Conservation (phyloP, 441 rosid genomes). For the Daphne laureola region DNA sequence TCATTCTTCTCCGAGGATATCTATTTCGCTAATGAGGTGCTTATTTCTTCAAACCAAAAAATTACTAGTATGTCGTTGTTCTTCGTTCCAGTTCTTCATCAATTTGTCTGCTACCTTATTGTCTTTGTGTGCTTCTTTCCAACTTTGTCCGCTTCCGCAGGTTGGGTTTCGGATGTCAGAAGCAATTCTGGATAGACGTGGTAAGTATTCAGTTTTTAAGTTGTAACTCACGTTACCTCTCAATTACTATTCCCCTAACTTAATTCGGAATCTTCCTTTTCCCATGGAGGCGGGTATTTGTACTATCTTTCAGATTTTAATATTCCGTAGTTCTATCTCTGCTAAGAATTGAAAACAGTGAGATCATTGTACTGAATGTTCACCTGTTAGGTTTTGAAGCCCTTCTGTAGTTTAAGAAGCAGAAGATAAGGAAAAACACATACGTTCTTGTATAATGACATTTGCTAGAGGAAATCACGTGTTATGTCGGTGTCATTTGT, state of each 20-base stretch:
- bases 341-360: too few relatives aligned
- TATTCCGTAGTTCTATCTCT: neutral
- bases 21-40: conserved; percentile 34
- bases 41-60: too few relatives aligned
- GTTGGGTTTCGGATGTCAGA: conserved; percentile 45
- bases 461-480: too few relatives aligned
- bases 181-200: conserved; percentile 24
- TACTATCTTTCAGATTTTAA: neutral
- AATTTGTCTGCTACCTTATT: conserved; percentile 1
- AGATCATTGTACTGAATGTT: too few relatives aligned
- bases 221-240: conserved; percentile 2
- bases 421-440: too few relatives aligned
- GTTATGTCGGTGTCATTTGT: too few relatives aligned
- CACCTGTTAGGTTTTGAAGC: too few relatives aligned
- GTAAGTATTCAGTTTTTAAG: conserved; percentile 24
- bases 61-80: too few relatives aligned
- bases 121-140: conserved; percentile 1
- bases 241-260: neutral
- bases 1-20: conserved; percentile 28
- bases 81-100: too few relatives aligned
- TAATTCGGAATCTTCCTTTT: neutral
- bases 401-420: too few relatives aligned
- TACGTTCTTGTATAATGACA: too few relatives aligned
- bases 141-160: conserved; percentile 23
- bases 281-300: neutral